Base-by-base conservation (phyloP, 1,139 yeast genomes). In the Kurtzmaniella natalensis region DNA sequence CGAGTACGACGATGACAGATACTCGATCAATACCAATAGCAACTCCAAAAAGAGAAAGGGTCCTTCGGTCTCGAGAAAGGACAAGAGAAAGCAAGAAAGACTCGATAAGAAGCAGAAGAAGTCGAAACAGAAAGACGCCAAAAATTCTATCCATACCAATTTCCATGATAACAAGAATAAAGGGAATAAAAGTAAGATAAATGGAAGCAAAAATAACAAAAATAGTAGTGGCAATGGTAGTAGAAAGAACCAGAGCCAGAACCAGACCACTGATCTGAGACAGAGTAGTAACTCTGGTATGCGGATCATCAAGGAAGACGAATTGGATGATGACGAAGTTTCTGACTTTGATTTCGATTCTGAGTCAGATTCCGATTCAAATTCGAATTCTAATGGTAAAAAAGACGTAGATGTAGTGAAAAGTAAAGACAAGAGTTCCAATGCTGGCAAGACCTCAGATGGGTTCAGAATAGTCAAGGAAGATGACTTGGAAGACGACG, bases 11-110 rank as follows among this genome's bases (percentile, higher is more conserved):
- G 61, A 59, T 15, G 72, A 68, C 36, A 66, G 61, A 67, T 25
- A 50, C 48, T n/a, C n/a, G n/a, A n/a, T n/a, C 34, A 46, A 42
- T 13, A 14, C 31, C 7, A 19, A 13, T 7, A 14, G 25, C 22
- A 33, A 27, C 13, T 36, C 39, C 25, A 47, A 48, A 21, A 47
- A 51, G 28, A 61, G 62, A 44, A 66, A 56, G 55, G 53, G 56
- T 42, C 57, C 43, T 42, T 50, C 45, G 4, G 37, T 64, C 2
- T 55, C 74, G 26, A 53, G 86, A 49, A 80, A 78, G 44, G 82
- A 78, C 24, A 62, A 57, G 47, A 61, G 87, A 46, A 78, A 76
- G 45, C 71, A 69, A 39, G 79, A 77, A 39, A 64, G 84, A 37
- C 52, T 56, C 30, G 41, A 50, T 6, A 80, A 77, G 62, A 78